Base-by-base conservation (phyloP, 139 green algal species). In the Asterochloris erici region DNA sequence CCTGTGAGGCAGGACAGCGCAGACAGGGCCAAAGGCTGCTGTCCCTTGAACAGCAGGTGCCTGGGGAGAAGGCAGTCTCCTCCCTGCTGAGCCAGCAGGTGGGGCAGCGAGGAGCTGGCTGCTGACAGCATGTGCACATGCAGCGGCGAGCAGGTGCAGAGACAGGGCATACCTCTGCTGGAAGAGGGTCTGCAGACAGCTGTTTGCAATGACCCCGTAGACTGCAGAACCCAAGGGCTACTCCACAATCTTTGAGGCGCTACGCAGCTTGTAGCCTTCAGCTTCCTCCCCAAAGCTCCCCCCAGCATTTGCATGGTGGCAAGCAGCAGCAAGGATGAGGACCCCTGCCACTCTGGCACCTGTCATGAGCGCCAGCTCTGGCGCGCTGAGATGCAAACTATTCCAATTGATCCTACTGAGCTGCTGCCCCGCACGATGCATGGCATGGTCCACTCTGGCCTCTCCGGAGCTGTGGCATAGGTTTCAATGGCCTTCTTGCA, bases 381-480 rank as follows among this genome's bases (percentile, higher is more conserved):
- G 47, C 26, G 23, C 21, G 24, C 24, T 28, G 38, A 21, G 21
- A 54, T 21, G 73, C 73, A 74, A 26, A 77, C 73, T 61, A 77
- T 77, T 74, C 73, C 73, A 77, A 77, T 77, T 77, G 73, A 77
- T 77, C 73, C 73, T 77, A 29, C 73, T 77, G 73, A 77, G 38
- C 38, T 54, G 38, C 38, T 54, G 38, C 38, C 38, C 38, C 38
- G 38, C 38, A 2, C 38, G 2, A 54, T 6, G 38, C 38, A 54
- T 54, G 6, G 38, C 38, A 54, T 54, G 38, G 38, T 54, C 6
- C 38, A 54, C 2, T 54, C 2, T 54, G 2, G 38, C 4, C 38
- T 54, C 38, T 54, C 38, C 6, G 38, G 38, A 54, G 38, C 38
- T 54, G 38, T 54, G 38, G 38, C 38, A 54, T 54, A 54, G 38